These are phyloP conservation scores for Spinacia oleracea DNA, from an alignment of 179 eudicot genomes.

Conservation along the genomic window DNA sequence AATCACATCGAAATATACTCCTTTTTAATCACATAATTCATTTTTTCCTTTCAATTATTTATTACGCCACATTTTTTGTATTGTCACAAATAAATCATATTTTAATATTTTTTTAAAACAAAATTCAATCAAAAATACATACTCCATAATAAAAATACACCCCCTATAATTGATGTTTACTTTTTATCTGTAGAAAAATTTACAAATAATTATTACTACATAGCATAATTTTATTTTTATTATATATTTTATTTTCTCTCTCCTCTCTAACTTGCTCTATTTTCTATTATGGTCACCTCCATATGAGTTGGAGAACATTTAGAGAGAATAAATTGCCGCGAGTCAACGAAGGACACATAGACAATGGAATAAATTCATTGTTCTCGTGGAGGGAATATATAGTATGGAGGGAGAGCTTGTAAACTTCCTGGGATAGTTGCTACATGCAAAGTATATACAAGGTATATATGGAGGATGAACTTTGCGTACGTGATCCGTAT, in stretches of 20 bases:
- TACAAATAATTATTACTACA: too few species aligned
- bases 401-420: constrained; percentile 99
- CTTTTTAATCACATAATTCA: too few species aligned
- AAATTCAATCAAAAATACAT: too few species aligned
- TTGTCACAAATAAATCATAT: too few species aligned
- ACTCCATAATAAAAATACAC: too few species aligned
- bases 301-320: constrained; percentile 79
- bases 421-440: constrained; percentile 91
- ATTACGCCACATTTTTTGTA: too few species aligned
- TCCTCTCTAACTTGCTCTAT: background rate
- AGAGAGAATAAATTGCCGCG: constrained; percentile 91
- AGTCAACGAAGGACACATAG: constrained; percentile 98
- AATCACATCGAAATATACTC: too few species aligned
- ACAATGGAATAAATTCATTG: constrained; percentile 97
- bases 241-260: background rate
- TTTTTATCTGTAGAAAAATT: too few species aligned
- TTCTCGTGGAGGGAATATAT: constrained; percentile 95
- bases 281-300: constrained; percentile 49
- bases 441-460: constrained; percentile 95
- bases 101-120: too few species aligned
- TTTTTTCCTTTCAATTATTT: too few species aligned
- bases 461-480: constrained; percentile 44
- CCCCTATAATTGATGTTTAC: too few species aligned
- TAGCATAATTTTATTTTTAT: too few species aligned
- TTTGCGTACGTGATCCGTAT: background rate